A percentile compares a stretch with the other conserved stretches of the same genome.
These are phyloP conservation scores for Ophiostoma montium DNA, from an alignment of 2,329 filamentous ascomycete genomes.

Conservation along the genomic window DNA sequence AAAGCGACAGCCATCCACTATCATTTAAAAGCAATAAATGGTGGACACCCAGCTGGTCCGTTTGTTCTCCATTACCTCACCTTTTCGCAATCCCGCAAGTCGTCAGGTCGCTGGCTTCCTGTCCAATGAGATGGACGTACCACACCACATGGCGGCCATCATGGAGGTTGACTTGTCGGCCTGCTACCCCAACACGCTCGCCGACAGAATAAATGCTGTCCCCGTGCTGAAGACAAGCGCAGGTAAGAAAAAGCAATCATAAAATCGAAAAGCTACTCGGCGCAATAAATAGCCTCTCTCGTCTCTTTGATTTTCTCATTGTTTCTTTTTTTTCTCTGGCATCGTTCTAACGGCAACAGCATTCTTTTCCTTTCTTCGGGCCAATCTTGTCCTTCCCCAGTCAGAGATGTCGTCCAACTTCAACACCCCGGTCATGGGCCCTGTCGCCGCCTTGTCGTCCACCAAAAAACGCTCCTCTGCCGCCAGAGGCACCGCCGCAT, in stretches of 20 bases:
- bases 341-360: constrained; percentile 33
- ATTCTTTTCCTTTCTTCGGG: constrained; percentile 70
- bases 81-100: background rate
- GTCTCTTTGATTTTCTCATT: background rate
- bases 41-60: constrained; percentile 6
- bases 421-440: constrained; percentile 49
- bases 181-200: constrained; percentile 32
- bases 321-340: background rate
- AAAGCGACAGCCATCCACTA: background rate
- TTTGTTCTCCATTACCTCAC: background rate
- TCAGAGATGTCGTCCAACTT: constrained; percentile 47
- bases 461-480: constrained; percentile 1
- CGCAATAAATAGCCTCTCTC: constrained; percentile 5
- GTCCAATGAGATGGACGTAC: constrained; percentile 22
- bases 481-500: background rate
- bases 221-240: constrained; percentile 45
- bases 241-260: constrained; percentile 39
- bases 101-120: constrained; percentile 1
- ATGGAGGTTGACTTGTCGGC: constrained; percentile 37
- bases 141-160: constrained; percentile 24
- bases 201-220: constrained; percentile 40
- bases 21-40: constrained; percentile 2
- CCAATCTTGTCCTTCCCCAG: constrained; percentile 57
- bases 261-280: constrained; percentile 1
- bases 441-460: constrained; percentile 25